Evolutionary conservation across 768 basidiomycete genomes (phyloP), one percentile per base, ranked within the genome.

Genomic region (Coprinopsis sp.): DNA sequence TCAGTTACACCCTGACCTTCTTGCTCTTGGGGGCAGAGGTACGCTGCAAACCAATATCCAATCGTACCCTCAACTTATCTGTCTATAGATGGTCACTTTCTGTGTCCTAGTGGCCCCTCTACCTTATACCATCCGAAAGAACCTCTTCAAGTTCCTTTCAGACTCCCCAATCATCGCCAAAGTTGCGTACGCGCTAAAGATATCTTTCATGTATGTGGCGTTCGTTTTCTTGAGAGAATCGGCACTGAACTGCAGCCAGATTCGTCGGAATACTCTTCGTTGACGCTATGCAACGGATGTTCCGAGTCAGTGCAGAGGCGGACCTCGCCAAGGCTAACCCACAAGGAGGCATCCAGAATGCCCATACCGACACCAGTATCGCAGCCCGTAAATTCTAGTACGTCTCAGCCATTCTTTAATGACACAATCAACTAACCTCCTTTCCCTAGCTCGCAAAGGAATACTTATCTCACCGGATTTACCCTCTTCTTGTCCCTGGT

Each of bases 401-500:
- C 50, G 81, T 73, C 25, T 21, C 19, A 14, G 16, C n/a, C 13
- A 33, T 14, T 22, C 28, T 21, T 22, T 16, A 5, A 18, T 16
- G 33, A 19, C 19, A 7, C 11, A n/a, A 25, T 31, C 14, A 30
- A 18, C 36, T 49, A 24, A 34, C 37, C 13, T 27, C 10, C 29
- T 6, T 31, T 24, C 23, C 33, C n/a, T 40, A 92, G 89, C 57
- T 77, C 91, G 2, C 91, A 94, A 62, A 77, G 92, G 46, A 96
- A 95, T 62, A 82, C 85, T 49, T 97, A 97, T 63, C 78, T 97
- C 13, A 94, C 93, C 6, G 90, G 90, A 0, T 93, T 91, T 64
- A 91, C 87, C 50, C 76, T 99, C 37, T 96, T 97, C 83, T 83
- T 99, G 18, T 96, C 95, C 7, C 82, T 98, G 47, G 85, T 96